Conservation (phyloP, 2,329 filamentous ascomycete genomes). For the Trichoderma atrobrunneum region DNA sequence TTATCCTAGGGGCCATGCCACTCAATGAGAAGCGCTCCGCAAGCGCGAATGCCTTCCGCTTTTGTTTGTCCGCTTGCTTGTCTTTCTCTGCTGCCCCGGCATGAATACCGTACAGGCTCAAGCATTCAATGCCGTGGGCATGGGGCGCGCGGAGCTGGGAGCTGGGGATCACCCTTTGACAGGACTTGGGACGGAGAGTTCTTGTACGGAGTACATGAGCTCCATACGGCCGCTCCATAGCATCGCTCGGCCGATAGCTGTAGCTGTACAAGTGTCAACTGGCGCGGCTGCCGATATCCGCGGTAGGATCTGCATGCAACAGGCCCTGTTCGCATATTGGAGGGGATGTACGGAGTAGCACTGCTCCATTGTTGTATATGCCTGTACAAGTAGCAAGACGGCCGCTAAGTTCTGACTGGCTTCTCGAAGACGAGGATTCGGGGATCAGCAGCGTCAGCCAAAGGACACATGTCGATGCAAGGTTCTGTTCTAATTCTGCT, state of each 20-base stretch:
- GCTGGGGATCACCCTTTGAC: neutral
- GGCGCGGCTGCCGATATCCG: constrained; percentile 4
- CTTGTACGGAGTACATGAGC: neutral
- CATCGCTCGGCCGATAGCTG: constrained; percentile 10
- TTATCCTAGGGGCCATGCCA: neutral
- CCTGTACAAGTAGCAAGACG: neutral
- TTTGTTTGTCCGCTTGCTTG: neutral
- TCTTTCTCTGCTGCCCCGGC: neutral
- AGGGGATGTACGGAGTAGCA: neutral
- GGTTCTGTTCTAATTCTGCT: neutral
- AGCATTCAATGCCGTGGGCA: neutral
- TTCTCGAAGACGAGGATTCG: constrained; percentile 9
- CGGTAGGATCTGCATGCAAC: constrained; percentile 1
- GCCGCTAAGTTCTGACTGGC: neutral
- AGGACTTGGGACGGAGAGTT: neutral
- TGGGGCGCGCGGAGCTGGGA: neutral
- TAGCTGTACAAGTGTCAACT: neutral
- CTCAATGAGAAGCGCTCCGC: neutral
- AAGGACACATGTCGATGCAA: neutral
- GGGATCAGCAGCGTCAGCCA: neutral
- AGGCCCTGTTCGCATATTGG: neutral
- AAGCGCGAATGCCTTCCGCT: neutral
- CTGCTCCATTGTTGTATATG: neutral
- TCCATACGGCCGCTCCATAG: neutral
- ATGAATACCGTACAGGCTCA: neutral